Conservation (phyloP, 768 basidiomycete genomes). For the Pleurotus ostreatus region DNA sequence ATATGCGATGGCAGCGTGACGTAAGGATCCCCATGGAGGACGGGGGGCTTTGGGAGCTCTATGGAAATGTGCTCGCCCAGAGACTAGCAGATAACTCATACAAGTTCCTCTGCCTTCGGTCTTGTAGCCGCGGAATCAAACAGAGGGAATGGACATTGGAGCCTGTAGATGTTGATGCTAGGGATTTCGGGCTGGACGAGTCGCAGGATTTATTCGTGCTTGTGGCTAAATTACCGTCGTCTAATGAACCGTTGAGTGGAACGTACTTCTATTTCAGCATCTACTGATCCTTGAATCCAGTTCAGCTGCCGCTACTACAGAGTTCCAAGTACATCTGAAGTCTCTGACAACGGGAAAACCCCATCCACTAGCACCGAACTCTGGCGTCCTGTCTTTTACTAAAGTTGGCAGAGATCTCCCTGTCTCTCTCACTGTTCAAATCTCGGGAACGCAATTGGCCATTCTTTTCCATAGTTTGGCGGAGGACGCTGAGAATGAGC, state of each 20-base stretch:
- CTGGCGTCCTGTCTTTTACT: conserved; percentile 26
- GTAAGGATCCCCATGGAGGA: conserved; percentile 32
- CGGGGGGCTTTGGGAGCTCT: conserved; percentile 54
- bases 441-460: conserved; percentile 48
- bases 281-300: not conserved
- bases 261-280: not conserved
- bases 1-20: conserved; percentile 29
- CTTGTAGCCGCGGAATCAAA: conserved; percentile 41
- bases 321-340: conserved; percentile 39
- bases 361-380: conserved; percentile 39
- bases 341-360: conserved; percentile 38
- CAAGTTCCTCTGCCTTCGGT: conserved; percentile 46
- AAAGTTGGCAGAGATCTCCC: conserved; percentile 16
- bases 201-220: conserved; percentile 61
- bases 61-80: conserved; percentile 53
- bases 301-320: not conserved
- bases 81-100: conserved; percentile 24
- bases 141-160: conserved; percentile 40
- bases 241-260: not conserved
- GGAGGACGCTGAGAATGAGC: conserved; percentile 33
- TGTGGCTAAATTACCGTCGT: conserved; percentile 24
- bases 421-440: conserved; percentile 47
- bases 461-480: conserved; percentile 36
- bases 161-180: conserved; percentile 29
- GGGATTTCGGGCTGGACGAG: conserved; percentile 66